Base-by-base conservation (phyloP, 2,329 filamentous ascomycete genomes). In the Apiospora hydei region DNA sequence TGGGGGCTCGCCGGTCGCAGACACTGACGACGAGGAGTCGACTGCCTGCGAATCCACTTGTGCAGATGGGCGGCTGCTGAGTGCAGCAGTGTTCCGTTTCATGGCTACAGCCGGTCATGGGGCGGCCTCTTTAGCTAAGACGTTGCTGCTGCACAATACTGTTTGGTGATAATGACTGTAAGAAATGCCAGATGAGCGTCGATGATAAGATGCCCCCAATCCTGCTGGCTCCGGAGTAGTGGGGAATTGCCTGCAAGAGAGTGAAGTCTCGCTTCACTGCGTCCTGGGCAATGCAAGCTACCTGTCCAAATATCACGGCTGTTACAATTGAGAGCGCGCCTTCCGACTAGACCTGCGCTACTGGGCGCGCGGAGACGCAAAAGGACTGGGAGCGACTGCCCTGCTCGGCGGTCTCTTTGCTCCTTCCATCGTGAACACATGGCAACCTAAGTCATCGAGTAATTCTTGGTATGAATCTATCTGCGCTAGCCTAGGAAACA, bases 1-100 rank as follows among this genome's bases (percentile, higher is more conserved):
- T 73, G 74, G 79, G 68, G 73, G 78, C 72, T 75, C 77, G 18
- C 72, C 73, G 67, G 76, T 73, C 67, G 77, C 76, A 13, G 73
- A 70, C 11, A 57, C 6, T 16, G 34, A 34, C 47, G 68, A 57
- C 3, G 68, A 43, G 16, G 47, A 69, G 6, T n/a, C 67, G 7
- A 24, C 26, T 21, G 44, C 10, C 26, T 69, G 67, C 5, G 57
- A 64, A 24, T 64, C 57, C 16, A 24, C 18, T 41, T 64, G 57
- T 13, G 51, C 26, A 34, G 51, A 34, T 57, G 44, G 30, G 34
- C 24, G 44, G 34, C 67, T 69, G 44, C 67, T 47, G 10, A 44
- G 38, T 44, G 67, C 67, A 34, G 44, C 67, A 13, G 34, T 49
- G 10, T 41, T 69, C 30, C 67, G 24, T 34, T 69, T 69, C 67